Conservation (phyloP, 768 basidiomycete species). For the Russula vinacea region DNA sequence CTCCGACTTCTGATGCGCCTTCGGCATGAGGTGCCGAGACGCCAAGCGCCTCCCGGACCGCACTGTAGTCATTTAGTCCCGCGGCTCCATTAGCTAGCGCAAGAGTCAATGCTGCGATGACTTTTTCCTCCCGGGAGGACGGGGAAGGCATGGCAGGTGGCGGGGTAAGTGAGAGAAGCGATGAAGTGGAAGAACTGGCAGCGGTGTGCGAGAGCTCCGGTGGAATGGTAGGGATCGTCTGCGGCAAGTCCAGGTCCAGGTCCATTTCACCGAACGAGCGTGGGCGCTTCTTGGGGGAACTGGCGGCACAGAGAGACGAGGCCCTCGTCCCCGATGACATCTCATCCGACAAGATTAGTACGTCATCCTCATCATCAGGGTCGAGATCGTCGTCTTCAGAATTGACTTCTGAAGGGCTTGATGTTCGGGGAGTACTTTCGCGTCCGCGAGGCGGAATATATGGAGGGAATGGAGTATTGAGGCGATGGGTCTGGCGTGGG, state of each 20-base stretch:
- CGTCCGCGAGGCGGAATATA: conserved; percentile 11
- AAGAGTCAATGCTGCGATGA: conserved; percentile 54
- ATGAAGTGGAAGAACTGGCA: conserved; percentile 42
- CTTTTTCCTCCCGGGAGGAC: conserved; percentile 54
- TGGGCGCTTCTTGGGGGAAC: conserved; percentile 42
- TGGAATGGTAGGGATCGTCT: conserved; percentile 33
- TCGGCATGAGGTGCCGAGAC: conserved; percentile 31
- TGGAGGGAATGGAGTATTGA: conserved; percentile 34
- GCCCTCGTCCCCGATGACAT: conserved; percentile 30
- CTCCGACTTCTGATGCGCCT: conserved; percentile 51
- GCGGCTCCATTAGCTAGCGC: conserved; percentile 65
- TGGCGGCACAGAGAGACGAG: conserved; percentile 18
- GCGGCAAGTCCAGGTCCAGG: conserved; percentile 40
- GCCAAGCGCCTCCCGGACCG: conserved; percentile 43
- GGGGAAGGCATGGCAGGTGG: conserved; percentile 31
- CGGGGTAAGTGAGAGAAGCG: conserved; percentile 40
- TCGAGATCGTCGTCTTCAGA: conserved; percentile 29
- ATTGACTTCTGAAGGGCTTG: conserved; percentile 28
- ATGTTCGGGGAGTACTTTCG: conserved; percentile 24
- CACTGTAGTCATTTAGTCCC: conserved; percentile 54
- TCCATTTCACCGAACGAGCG: conserved; percentile 48
- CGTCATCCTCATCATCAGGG: conserved; percentile 42
- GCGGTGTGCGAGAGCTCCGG: conserved; percentile 40
- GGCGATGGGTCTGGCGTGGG: conserved; percentile 40
- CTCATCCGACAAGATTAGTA: conserved; percentile 53